Base-by-base conservation (phyloP, 106 monocot genomes). In the Phalaenopsis aphrodite region DNA sequence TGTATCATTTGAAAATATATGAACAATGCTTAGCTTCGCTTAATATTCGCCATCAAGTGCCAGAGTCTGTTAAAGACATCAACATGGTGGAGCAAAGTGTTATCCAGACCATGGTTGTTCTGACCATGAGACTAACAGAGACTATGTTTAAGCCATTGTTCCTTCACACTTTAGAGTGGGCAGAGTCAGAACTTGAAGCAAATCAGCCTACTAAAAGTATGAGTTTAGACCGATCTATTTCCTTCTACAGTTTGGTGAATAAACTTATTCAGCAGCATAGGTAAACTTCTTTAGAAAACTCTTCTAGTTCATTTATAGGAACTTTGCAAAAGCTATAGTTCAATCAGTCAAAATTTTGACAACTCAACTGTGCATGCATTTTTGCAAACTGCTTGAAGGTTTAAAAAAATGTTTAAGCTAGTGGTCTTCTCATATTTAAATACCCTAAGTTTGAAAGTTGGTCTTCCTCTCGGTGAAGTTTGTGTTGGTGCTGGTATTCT, bases 101-200 rank as follows among this genome's bases (percentile, higher is more conserved):
- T 78, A 89, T 94, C 46, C 65, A 87, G 85, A 88, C 94, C 46
- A 83, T 93, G 43, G 78, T 82, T 78, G 52, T 76, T 79, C 58
- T 99, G 41, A 94, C 98, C 14, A 84, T 94, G 94, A 92, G 87
- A 76, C 91, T 94, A 17, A 99, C 99, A 8, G 99, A 95, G 79
- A 84, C 91, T 23, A 95, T 95, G 91, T 99, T 99, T 84, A 88
- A 89, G 81, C 99, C 99, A 49, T 91, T 99, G 81, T 99, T 99
- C 79, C 78, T 95, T 79, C 91, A 76, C 15, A 88, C 75, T 72
- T 77, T 99, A 68, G 99, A 99, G 55, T 99, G 99, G 99, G 89
- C 91, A 5, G 99, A 95, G 36, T 89, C 84, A 41, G 91, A 93
- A 61, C 3, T 89, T 64, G 89, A 93, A 75, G 84, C 14, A 2